A percentile compares a stretch with the other conserved stretches of the same genome.
These are phyloP conservation scores for Brassica balearica DNA, from an alignment of 441 rosid species.

Conservation along the genomic window DNA sequence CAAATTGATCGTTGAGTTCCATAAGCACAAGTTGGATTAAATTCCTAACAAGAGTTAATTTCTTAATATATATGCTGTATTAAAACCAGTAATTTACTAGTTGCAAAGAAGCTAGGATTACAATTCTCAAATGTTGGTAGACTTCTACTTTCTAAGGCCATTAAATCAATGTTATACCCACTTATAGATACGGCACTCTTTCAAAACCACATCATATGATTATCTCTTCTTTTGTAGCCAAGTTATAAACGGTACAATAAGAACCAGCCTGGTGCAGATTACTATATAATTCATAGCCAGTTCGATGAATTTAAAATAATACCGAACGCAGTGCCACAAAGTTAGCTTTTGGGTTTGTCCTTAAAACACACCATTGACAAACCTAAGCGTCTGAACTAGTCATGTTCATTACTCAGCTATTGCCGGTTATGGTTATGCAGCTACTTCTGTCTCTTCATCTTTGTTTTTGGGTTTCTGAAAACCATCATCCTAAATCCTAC, in stretches of 20 bases:
- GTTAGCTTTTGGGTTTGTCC: neutral
- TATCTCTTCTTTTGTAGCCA: neutral
- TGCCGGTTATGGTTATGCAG: neutral
- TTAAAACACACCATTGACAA: neutral
- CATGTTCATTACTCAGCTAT: neutral
- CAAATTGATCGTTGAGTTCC: too few relatives aligned
- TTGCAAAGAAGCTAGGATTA: constrained; percentile 3
- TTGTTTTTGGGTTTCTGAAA: neutral
- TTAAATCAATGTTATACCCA: neutral
- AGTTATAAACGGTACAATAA: neutral
- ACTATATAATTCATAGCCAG: neutral
- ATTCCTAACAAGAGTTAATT: too few relatives aligned
- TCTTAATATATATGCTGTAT: neutral
- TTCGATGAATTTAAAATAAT: neutral
- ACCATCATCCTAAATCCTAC: neutral
- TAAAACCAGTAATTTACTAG: neutral
- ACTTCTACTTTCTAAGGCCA: constrained; percentile 10
- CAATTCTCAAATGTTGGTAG: neutral
- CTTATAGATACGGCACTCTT: neutral
- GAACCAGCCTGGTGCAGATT: neutral
- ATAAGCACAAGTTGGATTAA: too few relatives aligned
- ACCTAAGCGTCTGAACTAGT: neutral
- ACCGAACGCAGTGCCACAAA: neutral
- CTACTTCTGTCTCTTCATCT: neutral
- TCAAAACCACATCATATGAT: neutral